Percentiles rank a stretch among this genome's conserved stretches.
These are phyloP conservation scores for Metschnikowia picachoensis DNA, from an alignment of 805 yeast genomes.

Conservation along the genomic window DNA sequence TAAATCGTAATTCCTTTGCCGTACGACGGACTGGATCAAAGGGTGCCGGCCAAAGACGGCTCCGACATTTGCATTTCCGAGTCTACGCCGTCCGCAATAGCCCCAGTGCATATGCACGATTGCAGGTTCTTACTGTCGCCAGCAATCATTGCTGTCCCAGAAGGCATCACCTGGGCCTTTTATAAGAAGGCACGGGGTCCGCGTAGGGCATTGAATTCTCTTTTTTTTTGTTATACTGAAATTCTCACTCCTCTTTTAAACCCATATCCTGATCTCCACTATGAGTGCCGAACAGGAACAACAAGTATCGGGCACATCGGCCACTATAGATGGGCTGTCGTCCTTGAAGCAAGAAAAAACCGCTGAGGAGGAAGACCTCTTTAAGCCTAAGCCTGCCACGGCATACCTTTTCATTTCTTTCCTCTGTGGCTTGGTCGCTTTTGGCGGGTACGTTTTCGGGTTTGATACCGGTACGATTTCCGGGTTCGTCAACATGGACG, in stretches of 20 bases:
- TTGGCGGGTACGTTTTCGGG: constrained; percentile 76
- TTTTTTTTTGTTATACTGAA: too few species aligned
- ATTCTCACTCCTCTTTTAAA: too few species aligned
- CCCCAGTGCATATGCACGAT: constrained; percentile 1
- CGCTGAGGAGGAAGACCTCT: constrained; percentile 4
- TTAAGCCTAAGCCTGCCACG: constrained; percentile 12
- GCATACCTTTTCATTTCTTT: constrained; percentile 29
- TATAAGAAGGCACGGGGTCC: too few species aligned
- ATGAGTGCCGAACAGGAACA: constrained; percentile 8
- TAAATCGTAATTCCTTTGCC: too few species aligned
- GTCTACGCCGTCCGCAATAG: neutral
- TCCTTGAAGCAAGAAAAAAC: constrained; percentile 8
- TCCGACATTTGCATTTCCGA: neutral
- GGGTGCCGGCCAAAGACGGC: neutral
- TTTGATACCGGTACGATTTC: constrained; percentile 79
- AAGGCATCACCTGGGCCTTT: neutral
- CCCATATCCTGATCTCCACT: too few species aligned
- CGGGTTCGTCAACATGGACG: constrained; percentile 64
- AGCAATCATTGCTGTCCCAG: constrained; percentile 5
- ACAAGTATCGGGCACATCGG: constrained; percentile 5
- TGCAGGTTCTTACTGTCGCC: constrained; percentile 1
- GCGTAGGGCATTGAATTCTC: too few species aligned
- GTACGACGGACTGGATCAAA: too few species aligned
- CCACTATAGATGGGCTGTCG: constrained; percentile 3
- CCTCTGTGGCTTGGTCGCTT: constrained; percentile 57